Evolutionary conservation across 2,329 filamentous ascomycete species (phyloP), one percentile per base, ranked within the genome.

Genomic region (Diaporthe australafricana): DNA sequence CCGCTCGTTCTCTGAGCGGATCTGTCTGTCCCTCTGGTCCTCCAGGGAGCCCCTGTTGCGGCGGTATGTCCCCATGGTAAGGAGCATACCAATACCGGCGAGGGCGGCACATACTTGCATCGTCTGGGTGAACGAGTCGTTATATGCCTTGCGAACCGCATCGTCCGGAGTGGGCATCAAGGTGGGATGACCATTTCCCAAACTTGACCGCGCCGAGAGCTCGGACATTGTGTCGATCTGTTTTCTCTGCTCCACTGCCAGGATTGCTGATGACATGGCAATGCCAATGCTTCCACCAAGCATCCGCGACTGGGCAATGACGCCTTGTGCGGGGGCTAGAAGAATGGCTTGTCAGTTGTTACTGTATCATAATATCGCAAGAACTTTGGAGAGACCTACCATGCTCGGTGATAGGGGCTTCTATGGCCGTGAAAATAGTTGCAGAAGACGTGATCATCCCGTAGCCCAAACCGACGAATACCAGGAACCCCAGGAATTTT

Each of bases 241-340:
- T 9, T 77, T 70, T 32, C 76, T 77, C 52, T 79, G 80, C 75
- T 76, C 80, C 63, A 72, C 79, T 53, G 75, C 81, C 5, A 87
- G 75, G 20, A 88, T 81, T 20, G 85, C 84, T 0, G 87, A 85
- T 25, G 86, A 89, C 1, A 84, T 82, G 3, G 87, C 85, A 67
- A 89, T 88, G 3, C 87, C 87, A 35, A 89, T 79, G 70, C 87
- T 88, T 7, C 87, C 87, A 5, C 87, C 87, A 0, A 89, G 79
- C 27, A 89, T 83, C 40, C 87, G 83, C 30, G 84, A 78, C 70
- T 89, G 87, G 0, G 87, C 84, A 16, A 89, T 76, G 48, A 89
- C 84, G 0, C 86, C 87, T 74, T 89, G 87, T 0, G 87, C 85
- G 14, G 85, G 80, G 16, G 87, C 87, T 88, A 52, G 52, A 30